phyloP scores from a whole-genome alignment of 2,329 filamentous ascomycete species.

The Fusarium siculi region DNA sequence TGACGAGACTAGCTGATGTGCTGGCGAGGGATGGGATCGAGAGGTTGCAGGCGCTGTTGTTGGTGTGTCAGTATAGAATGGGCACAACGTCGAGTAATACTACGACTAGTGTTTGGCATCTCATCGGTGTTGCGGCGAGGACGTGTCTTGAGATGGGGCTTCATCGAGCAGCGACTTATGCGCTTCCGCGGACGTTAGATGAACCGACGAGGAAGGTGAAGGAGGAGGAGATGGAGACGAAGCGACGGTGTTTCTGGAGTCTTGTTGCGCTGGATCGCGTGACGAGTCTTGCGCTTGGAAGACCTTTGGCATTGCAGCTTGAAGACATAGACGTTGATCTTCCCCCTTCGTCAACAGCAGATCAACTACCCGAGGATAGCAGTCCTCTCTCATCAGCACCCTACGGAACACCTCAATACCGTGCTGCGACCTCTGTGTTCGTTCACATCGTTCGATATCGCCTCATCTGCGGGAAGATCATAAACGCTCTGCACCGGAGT shows the following conservation, averaged over 20 bases:
- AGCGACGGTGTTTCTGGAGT: conserved; percentile 56
- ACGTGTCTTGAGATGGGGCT: conserved; percentile 55
- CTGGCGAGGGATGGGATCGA: conserved; percentile 50
- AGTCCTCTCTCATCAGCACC: conserved; percentile 28
- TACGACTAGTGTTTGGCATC: conserved; percentile 56
- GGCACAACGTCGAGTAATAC: conserved; percentile 53
- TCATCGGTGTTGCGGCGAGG: conserved; percentile 55
- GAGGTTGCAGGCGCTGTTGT: conserved; percentile 54
- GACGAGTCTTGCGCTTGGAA: conserved; percentile 51
- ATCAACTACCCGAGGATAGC: conserved; percentile 30
- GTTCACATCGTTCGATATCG: conserved; percentile 54
- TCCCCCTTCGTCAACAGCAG: conserved; percentile 36
- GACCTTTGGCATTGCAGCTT: conserved; percentile 53
- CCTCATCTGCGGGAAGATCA: conserved; percentile 53
- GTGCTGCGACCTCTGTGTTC: conserved; percentile 47
- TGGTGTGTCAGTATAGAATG: conserved; percentile 57
- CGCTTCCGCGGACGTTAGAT: not conserved
- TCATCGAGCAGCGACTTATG: conserved; percentile 52
- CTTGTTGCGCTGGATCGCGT: conserved; percentile 53
- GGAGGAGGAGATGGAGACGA: conserved; percentile 48
- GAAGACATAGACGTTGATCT: conserved; percentile 55
- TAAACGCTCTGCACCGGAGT: conserved; percentile 49
- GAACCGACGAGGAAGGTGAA: not conserved
- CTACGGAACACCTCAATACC: conserved; percentile 39
- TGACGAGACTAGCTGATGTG: conserved; percentile 50